Percentiles rank a stretch among this genome's conserved stretches.
phyloP scores from a whole-genome alignment of 148 eudicot genomes.

The Rhododendron kiyosumense region DNA sequence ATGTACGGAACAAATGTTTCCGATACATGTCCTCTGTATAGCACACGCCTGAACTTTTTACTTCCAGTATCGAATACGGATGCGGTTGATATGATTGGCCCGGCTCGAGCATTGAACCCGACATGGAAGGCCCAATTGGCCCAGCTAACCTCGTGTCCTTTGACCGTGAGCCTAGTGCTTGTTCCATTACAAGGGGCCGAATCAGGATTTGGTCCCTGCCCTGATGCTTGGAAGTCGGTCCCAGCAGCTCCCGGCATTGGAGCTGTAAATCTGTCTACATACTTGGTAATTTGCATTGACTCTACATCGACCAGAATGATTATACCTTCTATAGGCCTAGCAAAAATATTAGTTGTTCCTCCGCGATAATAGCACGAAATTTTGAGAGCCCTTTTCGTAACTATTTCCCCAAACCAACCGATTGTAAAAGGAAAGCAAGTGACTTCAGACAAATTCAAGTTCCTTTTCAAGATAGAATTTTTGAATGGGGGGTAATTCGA shows the following conservation, averaged over 20 bases:
- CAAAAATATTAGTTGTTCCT: conserved; percentile 63
- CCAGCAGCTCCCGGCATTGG: conserved; percentile 59
- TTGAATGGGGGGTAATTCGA: conserved; percentile 31
- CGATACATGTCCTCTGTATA: conserved; percentile 78
- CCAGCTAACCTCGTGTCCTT: conserved; percentile 53
- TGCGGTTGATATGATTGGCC: conserved; percentile 69
- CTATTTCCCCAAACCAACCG: conserved; percentile 76
- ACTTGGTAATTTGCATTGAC: conserved; percentile 26
- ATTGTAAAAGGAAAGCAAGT: conserved; percentile 67
- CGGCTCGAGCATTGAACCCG: conserved; percentile 63
- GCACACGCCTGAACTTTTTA: conserved; percentile 35
- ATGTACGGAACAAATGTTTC: conserved; percentile 91
- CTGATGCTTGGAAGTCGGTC: conserved; percentile 39
- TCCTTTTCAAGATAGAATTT: conserved; percentile 49
- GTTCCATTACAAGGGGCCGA: conserved; percentile 19
- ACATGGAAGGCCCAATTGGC: conserved; percentile 76
- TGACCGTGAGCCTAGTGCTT: conserved; percentile 22
- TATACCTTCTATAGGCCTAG: conserved; percentile 71
- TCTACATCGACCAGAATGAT: conserved; percentile 54
- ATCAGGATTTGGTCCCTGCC: conserved; percentile 16
- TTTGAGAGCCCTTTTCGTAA: conserved; percentile 41
- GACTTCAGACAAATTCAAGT: conserved; percentile 59
- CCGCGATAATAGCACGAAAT: conserved; percentile 59
- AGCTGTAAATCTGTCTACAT: conserved; percentile 34
- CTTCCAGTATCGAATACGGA: conserved; percentile 39